Evolutionary conservation across 2,329 filamentous ascomycete species (phyloP), one percentile per base, ranked within the genome.

Genomic region (Fusarium sp.): DNA sequence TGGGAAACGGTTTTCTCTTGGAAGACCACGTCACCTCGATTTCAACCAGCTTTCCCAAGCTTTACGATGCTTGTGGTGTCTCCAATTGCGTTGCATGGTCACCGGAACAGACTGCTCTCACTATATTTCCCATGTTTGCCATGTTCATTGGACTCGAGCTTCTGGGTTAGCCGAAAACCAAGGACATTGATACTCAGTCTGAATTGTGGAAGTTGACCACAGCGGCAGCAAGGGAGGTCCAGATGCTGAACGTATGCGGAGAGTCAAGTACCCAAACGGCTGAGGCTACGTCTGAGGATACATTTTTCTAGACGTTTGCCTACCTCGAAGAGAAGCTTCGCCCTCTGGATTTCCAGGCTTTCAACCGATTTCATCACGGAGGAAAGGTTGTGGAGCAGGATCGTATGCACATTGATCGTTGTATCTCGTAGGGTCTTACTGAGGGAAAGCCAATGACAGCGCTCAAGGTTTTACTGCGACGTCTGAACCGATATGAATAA

Each of bases 401-500:
- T 42, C 41, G 41, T 1, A 42, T 24, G 41, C 41, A 24, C n/a
- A 42, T 42, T 24, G 2, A 17, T 6, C 41, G n/a, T 1, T 42
- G 14, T n/a, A 24, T 42, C n/a, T 24, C 14, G 9, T 14, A 42
- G 41, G 14, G 22, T 11, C 14, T 42, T 42, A 10, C 1, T 11
- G 22, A 17, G 6, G 41, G 41, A 9, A 42, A 42, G 14, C 22
- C 14, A 42, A 24, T 42, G 14, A 11, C 41, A n/a, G 13, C 39
- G 1, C 39, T 42, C 1, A 42, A n/a, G 14, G 5, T 0, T 42
- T 22, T 42, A 42, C 14, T 42, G 6, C 2, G 11, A 17, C 13
- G 22, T 10, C 8, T n/a, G 1, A 2, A 15, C 8, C 8, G 13
- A 2, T 8, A 6, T 3, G 14, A 42, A n/a, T n/a, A 4, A 7